phyloP scores from a whole-genome alignment of 2,329 filamentous ascomycete genomes.

The Thielaviopsis euricoi region DNA sequence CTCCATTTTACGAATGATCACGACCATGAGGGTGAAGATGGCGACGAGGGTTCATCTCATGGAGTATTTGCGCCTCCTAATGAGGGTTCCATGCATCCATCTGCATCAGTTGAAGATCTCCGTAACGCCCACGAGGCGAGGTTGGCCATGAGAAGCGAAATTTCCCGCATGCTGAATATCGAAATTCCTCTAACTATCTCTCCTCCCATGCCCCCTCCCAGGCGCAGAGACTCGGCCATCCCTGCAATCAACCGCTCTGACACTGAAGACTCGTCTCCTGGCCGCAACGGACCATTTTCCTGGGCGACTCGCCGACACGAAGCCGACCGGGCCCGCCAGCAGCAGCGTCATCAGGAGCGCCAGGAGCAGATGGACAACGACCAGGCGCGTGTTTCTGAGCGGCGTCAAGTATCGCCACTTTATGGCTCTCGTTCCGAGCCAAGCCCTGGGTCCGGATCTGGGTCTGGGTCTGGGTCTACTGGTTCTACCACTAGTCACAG shows the following conservation, averaged over 20 bases:
- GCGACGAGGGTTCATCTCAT: too few relatives aligned
- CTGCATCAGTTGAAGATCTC: too few relatives aligned
- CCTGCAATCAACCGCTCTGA: not conserved
- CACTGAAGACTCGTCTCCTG: not conserved
- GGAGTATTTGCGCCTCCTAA: too few relatives aligned
- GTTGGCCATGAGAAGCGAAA: too few relatives aligned
- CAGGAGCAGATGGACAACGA: not conserved
- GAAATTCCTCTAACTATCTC: too few relatives aligned
- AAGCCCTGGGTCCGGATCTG: not conserved
- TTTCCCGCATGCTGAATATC: too few relatives aligned
- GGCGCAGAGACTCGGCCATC: not conserved
- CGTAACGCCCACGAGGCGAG: too few relatives aligned
- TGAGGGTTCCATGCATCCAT: too few relatives aligned
- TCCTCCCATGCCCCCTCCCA: too few relatives aligned
- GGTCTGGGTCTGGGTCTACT: not conserved
- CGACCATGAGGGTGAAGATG: too few relatives aligned
- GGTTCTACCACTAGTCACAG: too few relatives aligned
- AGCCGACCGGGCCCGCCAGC: not conserved
- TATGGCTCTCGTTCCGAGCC: not conserved
- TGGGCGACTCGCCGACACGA: not conserved
- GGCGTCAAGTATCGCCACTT: not conserved
- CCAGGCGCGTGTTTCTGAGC: not conserved
- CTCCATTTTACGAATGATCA: too few relatives aligned
- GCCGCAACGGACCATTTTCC: not conserved
- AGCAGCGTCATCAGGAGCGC: not conserved